Base-by-base conservation (phyloP, 75 land plant genomes). In the Cupressus sempervirens region DNA sequence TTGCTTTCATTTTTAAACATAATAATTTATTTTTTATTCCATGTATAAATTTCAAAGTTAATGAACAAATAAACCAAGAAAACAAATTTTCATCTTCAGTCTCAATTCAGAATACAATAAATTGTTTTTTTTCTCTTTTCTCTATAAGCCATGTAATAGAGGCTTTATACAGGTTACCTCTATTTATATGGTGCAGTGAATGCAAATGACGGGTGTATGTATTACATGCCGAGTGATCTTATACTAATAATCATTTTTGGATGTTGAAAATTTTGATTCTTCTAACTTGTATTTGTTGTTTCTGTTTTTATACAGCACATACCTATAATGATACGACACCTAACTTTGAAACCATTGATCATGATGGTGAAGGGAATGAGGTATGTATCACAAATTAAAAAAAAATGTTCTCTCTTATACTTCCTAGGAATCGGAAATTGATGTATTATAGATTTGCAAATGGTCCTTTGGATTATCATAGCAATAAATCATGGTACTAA, bases 301-400 rank as follows among this genome's bases (percentile, higher is more conserved):
- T 79, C 50, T 45, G 45, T 43, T 5, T 43, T 5, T 79, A 43
- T 79, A 10, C 29, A 79, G 81, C 3, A 79, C 48, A 79, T 79
- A 10, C 13, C 50, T 50, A 43, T 79, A 79, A 79, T 79, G 29
- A 43, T 45, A 26, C 50, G 9, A 9, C 13, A 79, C 50, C 81
- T 26, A 79, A 48, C 81, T 41, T 12, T 23, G 50, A 23, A 10
- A n/a, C 81, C 20, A 43, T 14, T 26, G 11, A 79, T 12, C n/a
- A 79, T 2, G 43, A 12, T 45, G 81, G 46, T 79, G 81, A 29
- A 38, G 81, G 48, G 20, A 79, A 79, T 79, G 30, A 79, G 81
- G 81, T 79, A 43, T 26, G 29, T 26, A 10, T 1, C 26, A 41
- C 45, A 29, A n/a, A 20, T 41, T 5, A 11, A 79, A 79, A 79